A percentile compares a stretch with the other conserved stretches of the same genome.
Conservation (phyloP, 2,329 filamentous ascomycete genomes). For the Xylariaceae sp. region DNA sequence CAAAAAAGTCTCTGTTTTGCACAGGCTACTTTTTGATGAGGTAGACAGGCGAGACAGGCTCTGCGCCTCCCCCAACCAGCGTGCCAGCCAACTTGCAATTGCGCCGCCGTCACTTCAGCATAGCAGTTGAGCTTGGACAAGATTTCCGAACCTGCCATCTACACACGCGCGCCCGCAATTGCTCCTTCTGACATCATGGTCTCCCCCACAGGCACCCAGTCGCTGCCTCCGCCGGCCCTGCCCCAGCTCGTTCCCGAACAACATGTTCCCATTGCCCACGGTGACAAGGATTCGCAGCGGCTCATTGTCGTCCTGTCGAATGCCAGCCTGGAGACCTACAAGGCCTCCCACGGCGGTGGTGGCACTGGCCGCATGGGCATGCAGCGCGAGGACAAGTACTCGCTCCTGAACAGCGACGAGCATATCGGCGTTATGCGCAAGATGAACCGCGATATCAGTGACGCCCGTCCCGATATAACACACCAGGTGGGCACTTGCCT, state of each 20-base stretch:
- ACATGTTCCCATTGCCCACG: constrained; percentile 71
- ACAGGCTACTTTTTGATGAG: no score
- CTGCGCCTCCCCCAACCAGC: no score
- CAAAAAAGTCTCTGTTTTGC: no score
- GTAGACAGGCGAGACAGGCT: no score
- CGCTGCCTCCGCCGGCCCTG: constrained; percentile 82
- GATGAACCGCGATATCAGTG: constrained; percentile 98
- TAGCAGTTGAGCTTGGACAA: no score
- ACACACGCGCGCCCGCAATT: no score
- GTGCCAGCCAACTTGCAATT: no score
- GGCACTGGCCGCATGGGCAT: constrained; percentile 50
- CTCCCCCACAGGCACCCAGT: constrained; percentile 68
- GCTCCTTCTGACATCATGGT: no score
- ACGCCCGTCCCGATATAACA: constrained; percentile 94
- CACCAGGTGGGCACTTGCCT: constrained; percentile 71
- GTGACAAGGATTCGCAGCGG: constrained; percentile 84
- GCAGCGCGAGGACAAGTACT: constrained; percentile 88
- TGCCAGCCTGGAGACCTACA: constrained; percentile 96
- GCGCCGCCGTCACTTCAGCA: no score
- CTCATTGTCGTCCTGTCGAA: constrained; percentile 95
- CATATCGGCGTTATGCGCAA: constrained; percentile 99
- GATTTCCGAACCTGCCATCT: no score
- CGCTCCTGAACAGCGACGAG: constrained; percentile 95
- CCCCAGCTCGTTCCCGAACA: constrained; percentile 93
- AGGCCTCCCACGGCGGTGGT: constrained; percentile 66